Percentiles rank a stretch among this genome's conserved stretches.
These are phyloP conservation scores for Populus alba DNA, from an alignment of 345 rosid species.

Conservation along the genomic window DNA sequence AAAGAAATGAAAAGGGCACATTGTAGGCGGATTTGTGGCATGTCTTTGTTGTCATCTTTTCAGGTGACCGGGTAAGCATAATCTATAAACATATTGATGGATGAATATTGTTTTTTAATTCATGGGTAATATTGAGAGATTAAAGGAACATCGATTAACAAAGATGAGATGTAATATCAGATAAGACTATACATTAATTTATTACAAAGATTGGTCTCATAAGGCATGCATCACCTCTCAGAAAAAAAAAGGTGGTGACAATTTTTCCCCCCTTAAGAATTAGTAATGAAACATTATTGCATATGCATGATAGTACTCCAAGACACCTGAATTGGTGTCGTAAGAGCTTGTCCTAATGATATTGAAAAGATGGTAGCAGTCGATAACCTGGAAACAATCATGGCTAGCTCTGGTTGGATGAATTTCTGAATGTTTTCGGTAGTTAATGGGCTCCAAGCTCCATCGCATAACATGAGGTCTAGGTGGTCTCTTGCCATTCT, in stretches of 20 bases:
- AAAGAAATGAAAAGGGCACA: background rate
- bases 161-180: too few species aligned
- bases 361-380: conserved; percentile 21
- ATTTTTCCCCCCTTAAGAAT: too few species aligned
- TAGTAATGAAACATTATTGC: too few species aligned
- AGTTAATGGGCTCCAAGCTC: background rate
- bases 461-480: conserved; percentile 14
- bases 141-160: too few species aligned
- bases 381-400: conserved; percentile 20
- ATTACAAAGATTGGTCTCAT: too few species aligned
- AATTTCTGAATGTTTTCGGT: conserved; percentile 26
- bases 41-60: background rate
- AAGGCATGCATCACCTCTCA: too few species aligned
- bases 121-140: too few species aligned
- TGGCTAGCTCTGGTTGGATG: conserved; percentile 25
- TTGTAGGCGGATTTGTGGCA: background rate
- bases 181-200: too few species aligned
- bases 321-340: conserved; percentile 23
- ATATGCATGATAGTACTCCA: conserved; percentile 1
- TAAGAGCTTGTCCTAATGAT: conserved; percentile 11
- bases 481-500: conserved; percentile 9
- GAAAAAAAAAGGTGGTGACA: too few species aligned
- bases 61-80: background rate
- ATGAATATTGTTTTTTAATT: too few species aligned
- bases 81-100: too few species aligned